Evolutionary conservation across 2,329 filamentous ascomycete genomes (phyloP).

Genomic region (Hypoxylon sp.): DNA sequence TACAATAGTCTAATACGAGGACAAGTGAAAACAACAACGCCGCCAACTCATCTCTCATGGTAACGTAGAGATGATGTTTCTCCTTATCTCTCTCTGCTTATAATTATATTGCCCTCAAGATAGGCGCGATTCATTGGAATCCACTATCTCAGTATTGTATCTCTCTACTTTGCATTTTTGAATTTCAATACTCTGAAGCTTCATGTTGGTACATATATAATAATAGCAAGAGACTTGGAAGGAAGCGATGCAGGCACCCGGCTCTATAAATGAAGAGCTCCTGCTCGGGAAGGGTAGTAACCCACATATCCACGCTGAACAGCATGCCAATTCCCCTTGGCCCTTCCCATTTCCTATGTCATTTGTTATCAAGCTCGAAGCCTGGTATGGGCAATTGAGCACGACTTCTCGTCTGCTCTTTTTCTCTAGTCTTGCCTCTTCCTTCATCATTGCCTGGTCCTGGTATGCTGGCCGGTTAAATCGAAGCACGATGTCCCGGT

Average conservation of each 20-base stretch:
- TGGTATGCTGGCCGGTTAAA: slow-evolving; percentile 33
- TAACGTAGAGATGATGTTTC: slow-evolving; percentile 4
- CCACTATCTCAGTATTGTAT: neutral
- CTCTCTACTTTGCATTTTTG: neutral
- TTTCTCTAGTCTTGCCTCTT: slow-evolving; percentile 43
- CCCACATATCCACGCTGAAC: slow-evolving; percentile 26
- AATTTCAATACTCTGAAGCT: slow-evolving; percentile 1
- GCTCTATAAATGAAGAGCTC: slow-evolving; percentile 27
- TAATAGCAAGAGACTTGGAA: slow-evolving; percentile 6
- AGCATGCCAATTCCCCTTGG: slow-evolving; percentile 34
- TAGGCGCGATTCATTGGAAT: neutral
- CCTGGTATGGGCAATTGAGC: slow-evolving; percentile 44
- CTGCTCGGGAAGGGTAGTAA: slow-evolving; percentile 17
- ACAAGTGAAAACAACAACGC: neutral
- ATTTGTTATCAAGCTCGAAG: slow-evolving; percentile 29
- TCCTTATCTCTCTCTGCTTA: neutral
- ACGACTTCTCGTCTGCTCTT: slow-evolving; percentile 44
- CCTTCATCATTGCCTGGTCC: slow-evolving; percentile 37
- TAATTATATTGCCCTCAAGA: neutral
- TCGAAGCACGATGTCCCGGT: slow-evolving; percentile 33
- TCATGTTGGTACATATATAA: slow-evolving; percentile 2
- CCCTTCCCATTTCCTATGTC: slow-evolving; percentile 35
- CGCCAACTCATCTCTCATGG: slow-evolving; percentile 6
- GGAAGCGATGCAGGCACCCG: slow-evolving; percentile 24
- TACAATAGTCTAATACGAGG: neutral